Evolutionary conservation across 192 early-diverging fungal species (phyloP).

Genomic region (Coemansia sp.): DNA sequence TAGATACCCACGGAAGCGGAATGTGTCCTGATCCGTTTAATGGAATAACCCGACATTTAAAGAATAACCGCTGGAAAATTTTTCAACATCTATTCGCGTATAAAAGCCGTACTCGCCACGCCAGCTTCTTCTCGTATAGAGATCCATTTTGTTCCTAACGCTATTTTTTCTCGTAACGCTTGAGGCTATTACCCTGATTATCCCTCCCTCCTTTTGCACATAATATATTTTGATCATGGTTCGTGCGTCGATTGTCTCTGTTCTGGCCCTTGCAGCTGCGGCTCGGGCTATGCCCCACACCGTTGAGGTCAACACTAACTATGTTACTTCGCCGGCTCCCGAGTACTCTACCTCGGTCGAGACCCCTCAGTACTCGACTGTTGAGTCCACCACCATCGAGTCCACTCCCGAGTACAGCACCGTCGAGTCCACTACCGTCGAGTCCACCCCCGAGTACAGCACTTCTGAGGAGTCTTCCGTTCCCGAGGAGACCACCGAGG

Average conservation of each 20-base stretch:
- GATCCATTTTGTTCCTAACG: not conserved
- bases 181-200: not conserved
- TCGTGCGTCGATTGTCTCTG: constrained; percentile 39
- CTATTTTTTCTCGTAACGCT: constrained; percentile 1
- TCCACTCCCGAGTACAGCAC: constrained; percentile 11
- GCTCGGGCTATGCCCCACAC: constrained; percentile 39
- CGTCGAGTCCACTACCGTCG: constrained; percentile 7
- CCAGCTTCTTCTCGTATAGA: not conserved
- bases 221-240: constrained; percentile 6
- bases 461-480: not conserved
- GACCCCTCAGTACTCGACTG: not conserved
- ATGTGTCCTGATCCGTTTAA: not conserved
- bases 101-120: not conserved
- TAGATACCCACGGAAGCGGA: not conserved
- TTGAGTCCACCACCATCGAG: constrained; percentile 12
- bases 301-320: constrained; percentile 42
- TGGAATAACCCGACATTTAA: too few species aligned
- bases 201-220: not conserved
- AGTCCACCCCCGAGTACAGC: constrained; percentile 10
- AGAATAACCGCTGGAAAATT: too few species aligned
- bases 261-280: constrained; percentile 45
- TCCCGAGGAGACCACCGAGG: not conserved
- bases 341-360: constrained; percentile 12
- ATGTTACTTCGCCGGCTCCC: constrained; percentile 24
- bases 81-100: not conserved